Base-by-base conservation (phyloP, 2,329 filamentous ascomycete species). In the Penicillium sp. region DNA sequence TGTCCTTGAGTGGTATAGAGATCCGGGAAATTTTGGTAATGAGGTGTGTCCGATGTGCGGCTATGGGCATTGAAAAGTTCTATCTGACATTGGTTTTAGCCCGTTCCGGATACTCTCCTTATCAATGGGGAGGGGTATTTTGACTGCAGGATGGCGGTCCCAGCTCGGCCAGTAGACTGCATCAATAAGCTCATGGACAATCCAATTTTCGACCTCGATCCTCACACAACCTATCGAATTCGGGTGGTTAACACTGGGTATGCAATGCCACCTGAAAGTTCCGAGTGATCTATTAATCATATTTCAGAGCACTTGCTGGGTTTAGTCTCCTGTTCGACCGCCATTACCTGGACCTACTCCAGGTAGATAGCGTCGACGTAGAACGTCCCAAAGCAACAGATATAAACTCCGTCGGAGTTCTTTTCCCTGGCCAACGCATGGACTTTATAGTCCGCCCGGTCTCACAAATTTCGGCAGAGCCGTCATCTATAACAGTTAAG, bases 101-200 rank as follows among this genome's bases (percentile, higher is more conserved):
- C 76, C 3, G 72, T 74, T 8, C 76, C 77, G 2, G 74, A 77
- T 45, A 77, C 74, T 0, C 52, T 79, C 1, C 53, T 79, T 0
- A 57, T 79, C 25, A 78, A 79, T 53, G 76, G 75, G 16, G 57
- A 56, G 4, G 77, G 77, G 1, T 52, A 55, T 6, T 79, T 76
- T 46, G 60, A 72, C 18, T 79, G 76, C 54, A 69, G 69, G 0
- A 72, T 70, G 69, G 73, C 73, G 13, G 67, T 75, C 1, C 71
- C 72, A 42, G 72, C 72, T 14, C 62, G 69, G 4, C 75, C 75
- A 3, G 55, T 78, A 3, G 68, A 79, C 48, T 79, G 76, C 53
- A 53, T 64, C 4, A 49, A 63, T 3, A 57, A 61, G 14, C 44
- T 46, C 10, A 37, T 54, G n/a, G 37, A 63, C 9, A 42, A 59